These are phyloP conservation scores for Globisporangium abappressorium DNA, from an alignment of 352 stramenopile species.

Conservation along the genomic window DNA sequence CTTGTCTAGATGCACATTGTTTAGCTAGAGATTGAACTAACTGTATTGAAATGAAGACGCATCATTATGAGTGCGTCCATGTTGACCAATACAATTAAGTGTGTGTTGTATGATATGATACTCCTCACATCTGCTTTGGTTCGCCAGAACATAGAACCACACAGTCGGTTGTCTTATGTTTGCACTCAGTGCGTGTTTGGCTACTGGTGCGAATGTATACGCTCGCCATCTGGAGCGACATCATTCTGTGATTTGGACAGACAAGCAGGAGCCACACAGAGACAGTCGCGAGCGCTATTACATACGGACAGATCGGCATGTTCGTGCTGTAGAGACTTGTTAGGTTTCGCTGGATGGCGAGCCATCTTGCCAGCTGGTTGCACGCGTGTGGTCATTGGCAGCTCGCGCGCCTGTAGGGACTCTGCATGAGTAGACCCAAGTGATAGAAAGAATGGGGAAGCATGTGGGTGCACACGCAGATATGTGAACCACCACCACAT, in stretches of 20 bases:
- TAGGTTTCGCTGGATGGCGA: background rate
- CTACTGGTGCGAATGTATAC: conserved; percentile 1
- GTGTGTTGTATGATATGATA: background rate
- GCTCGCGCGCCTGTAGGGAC: background rate
- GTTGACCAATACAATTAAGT: background rate
- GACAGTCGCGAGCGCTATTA: conserved; percentile 3
- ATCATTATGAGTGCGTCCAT: background rate
- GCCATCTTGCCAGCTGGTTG: background rate
- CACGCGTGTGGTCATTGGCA: background rate
- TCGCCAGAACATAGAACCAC: background rate
- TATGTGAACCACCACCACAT: background rate
- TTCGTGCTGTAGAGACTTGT: background rate
- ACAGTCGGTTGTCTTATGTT: background rate
- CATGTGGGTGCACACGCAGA: background rate
- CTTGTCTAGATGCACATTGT: conserved; percentile 33
- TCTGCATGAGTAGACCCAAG: background rate
- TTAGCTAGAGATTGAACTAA: background rate
- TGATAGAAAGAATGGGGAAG: background rate
- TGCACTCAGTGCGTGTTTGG: background rate
- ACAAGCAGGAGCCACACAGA: background rate
- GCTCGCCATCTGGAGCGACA: background rate
- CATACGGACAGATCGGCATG: background rate
- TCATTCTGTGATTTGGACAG: background rate
- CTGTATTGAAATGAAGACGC: background rate
- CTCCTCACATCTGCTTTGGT: background rate